Conservation (phyloP, 1,139 yeast genomes). For the Lodderomyces orthopsilosis region DNA sequence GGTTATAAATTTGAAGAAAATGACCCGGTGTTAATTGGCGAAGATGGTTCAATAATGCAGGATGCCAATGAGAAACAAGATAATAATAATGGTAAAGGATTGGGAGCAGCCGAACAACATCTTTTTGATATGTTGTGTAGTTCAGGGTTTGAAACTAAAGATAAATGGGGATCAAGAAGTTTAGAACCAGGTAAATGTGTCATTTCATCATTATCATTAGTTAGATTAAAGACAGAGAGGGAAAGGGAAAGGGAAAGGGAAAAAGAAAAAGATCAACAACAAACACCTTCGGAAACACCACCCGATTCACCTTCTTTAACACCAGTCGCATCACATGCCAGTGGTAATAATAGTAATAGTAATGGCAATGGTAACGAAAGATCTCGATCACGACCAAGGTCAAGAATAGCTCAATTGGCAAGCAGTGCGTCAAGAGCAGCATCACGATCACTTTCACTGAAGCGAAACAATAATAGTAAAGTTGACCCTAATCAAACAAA, state of each 20-base stretch:
- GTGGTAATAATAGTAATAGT: slow-evolving; percentile 23
- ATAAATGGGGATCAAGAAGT: slow-evolving; percentile 84
- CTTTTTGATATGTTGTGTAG: slow-evolving; percentile 91
- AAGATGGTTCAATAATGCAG: slow-evolving; percentile 8
- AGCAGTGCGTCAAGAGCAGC: slow-evolving; percentile 47
- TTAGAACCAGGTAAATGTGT: slow-evolving; percentile 86
- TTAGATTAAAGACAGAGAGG: slow-evolving; percentile 48
- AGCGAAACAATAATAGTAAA: slow-evolving; percentile 21
- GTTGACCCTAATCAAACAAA: slow-evolving; percentile 54
- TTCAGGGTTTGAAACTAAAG: slow-evolving; percentile 71
- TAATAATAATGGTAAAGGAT: slow-evolving; percentile 32
- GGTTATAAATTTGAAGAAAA: slow-evolving; percentile 32
- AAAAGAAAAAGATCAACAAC: slow-evolving; percentile 10
- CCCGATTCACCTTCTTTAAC: slow-evolving; percentile 49
- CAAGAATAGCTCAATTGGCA: slow-evolving; percentile 42
- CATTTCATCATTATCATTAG: slow-evolving; percentile 78
- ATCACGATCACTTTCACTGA: slow-evolving; percentile 51
- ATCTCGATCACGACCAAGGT: slow-evolving; percentile 45
- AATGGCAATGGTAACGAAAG: slow-evolving; percentile 20
- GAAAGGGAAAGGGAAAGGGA: neutral
- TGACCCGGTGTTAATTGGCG: slow-evolving; percentile 14
- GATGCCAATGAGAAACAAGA: slow-evolving; percentile 8
- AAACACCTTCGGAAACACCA: slow-evolving; percentile 25
- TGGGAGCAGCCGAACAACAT: slow-evolving; percentile 95
- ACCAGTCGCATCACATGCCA: slow-evolving; percentile 46